Evolutionary conservation across 768 basidiomycete genomes (phyloP).

Genomic region (Steccherinum ochraceum): DNA sequence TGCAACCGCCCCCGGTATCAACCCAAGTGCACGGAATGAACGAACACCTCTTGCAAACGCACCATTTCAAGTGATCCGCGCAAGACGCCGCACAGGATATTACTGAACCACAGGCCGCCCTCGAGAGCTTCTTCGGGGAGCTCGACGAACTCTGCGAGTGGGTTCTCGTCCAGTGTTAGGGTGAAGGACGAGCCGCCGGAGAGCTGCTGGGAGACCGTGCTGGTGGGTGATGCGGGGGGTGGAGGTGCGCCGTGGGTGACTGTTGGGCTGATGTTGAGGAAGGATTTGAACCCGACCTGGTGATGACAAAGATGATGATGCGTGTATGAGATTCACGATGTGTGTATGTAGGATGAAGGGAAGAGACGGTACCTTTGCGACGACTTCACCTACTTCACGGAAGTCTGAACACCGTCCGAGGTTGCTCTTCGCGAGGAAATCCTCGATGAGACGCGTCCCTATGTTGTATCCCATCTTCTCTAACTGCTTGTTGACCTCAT

Average conservation of each 20-base stretch:
- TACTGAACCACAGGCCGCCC: conserved; percentile 95
- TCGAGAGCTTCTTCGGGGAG: conserved; percentile 89
- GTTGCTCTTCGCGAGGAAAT: conserved; percentile 91
- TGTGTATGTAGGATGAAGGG: too few species aligned
- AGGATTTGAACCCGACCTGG: conserved; percentile 97
- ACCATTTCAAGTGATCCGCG: conserved; percentile 97
- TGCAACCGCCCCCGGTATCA: conserved; percentile 30
- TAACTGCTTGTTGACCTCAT: conserved; percentile 91
- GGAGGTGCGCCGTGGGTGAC: conserved; percentile 64
- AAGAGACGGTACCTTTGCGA: conserved; percentile 81
- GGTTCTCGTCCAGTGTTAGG: conserved; percentile 91
- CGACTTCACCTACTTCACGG: conserved; percentile 89
- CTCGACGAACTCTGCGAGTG: conserved; percentile 94
- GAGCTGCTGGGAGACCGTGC: conserved; percentile 30
- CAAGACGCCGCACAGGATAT: conserved; percentile 90
- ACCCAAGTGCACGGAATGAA: neutral
- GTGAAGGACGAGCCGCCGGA: conserved; percentile 60
- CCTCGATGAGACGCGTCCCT: conserved; percentile 92
- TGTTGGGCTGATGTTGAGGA: conserved; percentile 85
- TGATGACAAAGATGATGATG: too few species aligned
- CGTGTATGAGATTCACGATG: neutral
- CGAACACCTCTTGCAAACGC: too few species aligned
- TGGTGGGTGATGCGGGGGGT: conserved; percentile 39
- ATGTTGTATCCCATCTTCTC: conserved; percentile 99
- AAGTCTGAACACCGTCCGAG: conserved; percentile 92